Evolutionary conservation across 768 basidiomycete species (phyloP), one percentile per base, ranked within the genome.

Genomic region (Tylopilus subfusipes): DNA sequence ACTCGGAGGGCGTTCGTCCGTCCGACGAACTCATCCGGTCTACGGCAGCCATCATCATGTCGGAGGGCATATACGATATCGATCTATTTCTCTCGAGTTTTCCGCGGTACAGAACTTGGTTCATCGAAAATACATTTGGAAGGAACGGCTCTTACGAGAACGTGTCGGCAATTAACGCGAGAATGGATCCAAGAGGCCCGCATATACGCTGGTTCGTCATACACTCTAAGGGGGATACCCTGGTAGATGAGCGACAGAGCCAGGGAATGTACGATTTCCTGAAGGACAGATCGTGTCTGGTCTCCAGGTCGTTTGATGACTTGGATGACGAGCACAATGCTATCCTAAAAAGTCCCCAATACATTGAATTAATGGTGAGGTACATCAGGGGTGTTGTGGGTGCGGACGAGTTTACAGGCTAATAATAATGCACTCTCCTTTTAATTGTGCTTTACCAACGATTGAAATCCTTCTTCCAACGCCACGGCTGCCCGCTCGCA

Each of bases 51-150:
- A 72, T 90, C 43, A 69, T 84, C 48, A 57, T 85, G 61, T 85
- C 90, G 1, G 90, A 88, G 68, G 91, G 91, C 30, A 84, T 92
- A 57, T 91, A 85, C 69, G 84, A 92, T 67, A 69, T 90, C 55
- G 85, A 88, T 67, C 60, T 75, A 5, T 77, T 93, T 39, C 74
- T 90, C 24, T 59, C 66, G 13, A 77, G 74, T 53, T 90, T 90
- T 71, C 88, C 90, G 2, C 25, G 42, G n/a, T 93, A 92, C 68
- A 77, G 73, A 48, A 63, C 73, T 8, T 85, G 84, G 86, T 93
- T 93, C 68, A 77, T 93, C 54, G 77, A 78, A 36, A 64, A 75
- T 21, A 73, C 83, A 0, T 93, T 93, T 60, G 87, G 85, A 21
- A 61, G 67, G 27, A 68, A 60, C 42, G 63, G 65, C 2, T 75